These are phyloP conservation scores for Aspergillus sclerotialis DNA, from an alignment of 2,329 filamentous ascomycete genomes.

Conservation along the genomic window DNA sequence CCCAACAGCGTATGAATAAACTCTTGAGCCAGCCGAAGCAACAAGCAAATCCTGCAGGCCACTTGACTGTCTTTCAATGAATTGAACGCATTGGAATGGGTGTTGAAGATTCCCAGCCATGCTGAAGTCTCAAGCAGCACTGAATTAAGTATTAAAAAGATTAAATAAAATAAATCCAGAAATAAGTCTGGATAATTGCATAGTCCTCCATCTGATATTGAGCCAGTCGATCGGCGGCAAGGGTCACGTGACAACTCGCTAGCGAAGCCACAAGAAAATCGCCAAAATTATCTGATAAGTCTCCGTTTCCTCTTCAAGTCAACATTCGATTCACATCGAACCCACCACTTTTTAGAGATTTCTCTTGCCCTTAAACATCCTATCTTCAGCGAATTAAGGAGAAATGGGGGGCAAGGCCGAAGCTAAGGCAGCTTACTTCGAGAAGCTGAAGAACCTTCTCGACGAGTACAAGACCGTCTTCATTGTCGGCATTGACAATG, in stretches of 20 bases:
- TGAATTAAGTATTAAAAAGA: conserved; percentile 2
- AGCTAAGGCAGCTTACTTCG: conserved; percentile 97
- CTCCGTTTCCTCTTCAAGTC: conserved; percentile 11
- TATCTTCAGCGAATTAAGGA: conserved; percentile 86
- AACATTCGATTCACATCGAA: no score
- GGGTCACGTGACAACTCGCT: conserved; percentile 27
- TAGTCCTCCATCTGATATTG: no score
- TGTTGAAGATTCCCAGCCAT: conserved; percentile 31
- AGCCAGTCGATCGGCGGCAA: no score
- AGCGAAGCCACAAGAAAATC: conserved; percentile 33
- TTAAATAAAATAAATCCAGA: not conserved
- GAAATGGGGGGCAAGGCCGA: conserved; percentile 96
- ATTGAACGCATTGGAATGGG: conserved; percentile 60
- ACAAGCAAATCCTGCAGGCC: conserved; percentile 50
- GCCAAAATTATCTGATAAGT: conserved; percentile 14
- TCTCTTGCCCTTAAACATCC: conserved; percentile 96
- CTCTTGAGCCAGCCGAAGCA: conserved; percentile 64
- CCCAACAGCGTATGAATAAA: conserved; percentile 60
- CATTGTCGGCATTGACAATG: conserved; percentile 98
- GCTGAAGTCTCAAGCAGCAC: no score
- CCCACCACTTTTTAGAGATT: conserved; percentile 19
- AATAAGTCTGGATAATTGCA: not conserved
- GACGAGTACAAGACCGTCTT: conserved; percentile 97
- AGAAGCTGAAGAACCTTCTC: conserved; percentile 97
- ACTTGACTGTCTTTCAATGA: conserved; percentile 20